Base-by-base conservation (phyloP, 2,329 filamentous ascomycete species). In the Fusarium sororula region DNA sequence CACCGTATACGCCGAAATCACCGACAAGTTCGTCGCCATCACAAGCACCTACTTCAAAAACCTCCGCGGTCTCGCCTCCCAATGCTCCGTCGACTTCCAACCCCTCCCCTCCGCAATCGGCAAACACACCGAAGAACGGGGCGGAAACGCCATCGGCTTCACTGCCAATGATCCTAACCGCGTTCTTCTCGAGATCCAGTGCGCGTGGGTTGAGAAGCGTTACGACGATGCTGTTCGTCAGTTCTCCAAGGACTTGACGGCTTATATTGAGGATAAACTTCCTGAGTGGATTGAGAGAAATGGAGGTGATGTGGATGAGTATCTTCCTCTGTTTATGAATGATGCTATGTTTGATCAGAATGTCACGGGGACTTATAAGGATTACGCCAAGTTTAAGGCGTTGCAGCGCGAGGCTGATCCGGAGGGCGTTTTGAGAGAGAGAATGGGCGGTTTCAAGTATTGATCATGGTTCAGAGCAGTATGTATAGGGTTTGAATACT, bases 41-140 rank as follows among this genome's bases (percentile, higher is more conserved):
- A 59, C 69, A 6, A 22, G 7, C 4, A 28, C 13, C 6, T 72
- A 72, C 44, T 69, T 72, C 22, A 51, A 54, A 5, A 58, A 64
- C 9, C 58, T 55, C 1, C 47, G 22, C 4, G 61, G 70, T 2
- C 48, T 72, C 0, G 69, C 47, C 8, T 72, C 70, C 0, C 70
- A 72, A 22, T 72, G 70, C 13, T 72, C 70, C 7, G 69, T 72
- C 4, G 70, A 72, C 24, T 72, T 60, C 37, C 70, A 72, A 7
- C 69, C 70, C 3, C 24, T 72, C 6, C 39, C 70, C 9, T 39
- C 48, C 0, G 28, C 50, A 3, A 57, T 72, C 7, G 69, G 70
- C 1, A 72, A 69, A 11, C 26, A 65, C 1, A 48, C 63, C 2
- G 70, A 73, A 14, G 22, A 60, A 0, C 32, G 58, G 4, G 70